Percentiles rank a stretch among this genome's conserved stretches.
Conservation (phyloP, 192 early-diverging fungal genomes). For the Lunasporangiospora selenospora region DNA sequence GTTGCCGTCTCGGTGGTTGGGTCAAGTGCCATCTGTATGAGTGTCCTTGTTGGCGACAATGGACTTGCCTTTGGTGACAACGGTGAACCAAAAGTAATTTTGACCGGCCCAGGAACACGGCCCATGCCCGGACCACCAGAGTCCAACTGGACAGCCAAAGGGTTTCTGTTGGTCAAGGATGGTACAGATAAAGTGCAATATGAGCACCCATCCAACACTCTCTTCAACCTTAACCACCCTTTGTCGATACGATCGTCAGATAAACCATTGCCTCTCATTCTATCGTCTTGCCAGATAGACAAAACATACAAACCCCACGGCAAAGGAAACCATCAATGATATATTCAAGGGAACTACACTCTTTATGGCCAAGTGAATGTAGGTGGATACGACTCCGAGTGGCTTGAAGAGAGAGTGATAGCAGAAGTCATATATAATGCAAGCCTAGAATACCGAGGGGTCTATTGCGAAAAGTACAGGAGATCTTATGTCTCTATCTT, state of each 20-base stretch:
- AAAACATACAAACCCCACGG: constrained; percentile 6
- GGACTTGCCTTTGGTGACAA: constrained; percentile 5
- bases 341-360: constrained; percentile 4
- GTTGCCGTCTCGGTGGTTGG: constrained; percentile 1
- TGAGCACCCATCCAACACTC: constrained; percentile 11
- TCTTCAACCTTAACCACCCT: constrained; percentile 12
- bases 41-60: constrained; percentile 9
- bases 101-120: constrained; percentile 10
- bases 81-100: constrained; percentile 9
- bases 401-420: background rate
- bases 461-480: background rate
- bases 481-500: background rate
- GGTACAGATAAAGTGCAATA: constrained; percentile 6
- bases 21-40: constrained; percentile 4
- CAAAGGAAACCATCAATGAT: constrained; percentile 2
- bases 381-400: background rate
- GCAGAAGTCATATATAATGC: background rate
- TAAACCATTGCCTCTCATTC: background rate
- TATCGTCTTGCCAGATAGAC: constrained; percentile 1
- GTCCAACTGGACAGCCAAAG: constrained; percentile 18
- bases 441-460: background rate
- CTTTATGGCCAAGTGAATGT: background rate
- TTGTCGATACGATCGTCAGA: background rate
- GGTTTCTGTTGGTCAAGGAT: constrained; percentile 10
- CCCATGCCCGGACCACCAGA: constrained; percentile 1